Conservation (phyloP, 116 monocot genomes). For the Posidonia oceanica region DNA sequence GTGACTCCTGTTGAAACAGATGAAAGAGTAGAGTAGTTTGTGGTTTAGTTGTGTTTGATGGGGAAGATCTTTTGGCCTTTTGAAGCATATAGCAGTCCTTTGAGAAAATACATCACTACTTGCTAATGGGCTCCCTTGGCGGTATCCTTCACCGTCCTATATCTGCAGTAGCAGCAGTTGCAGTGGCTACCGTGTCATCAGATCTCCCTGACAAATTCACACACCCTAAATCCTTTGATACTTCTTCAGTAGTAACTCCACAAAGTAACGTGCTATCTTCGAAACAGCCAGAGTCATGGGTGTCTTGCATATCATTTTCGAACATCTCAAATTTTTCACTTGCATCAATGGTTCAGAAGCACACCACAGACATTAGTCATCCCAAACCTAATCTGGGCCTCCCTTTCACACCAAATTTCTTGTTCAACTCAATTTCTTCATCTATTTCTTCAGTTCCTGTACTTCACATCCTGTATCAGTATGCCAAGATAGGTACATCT, state of each 20-base stretch:
- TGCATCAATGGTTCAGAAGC: slow-evolving; percentile 2
- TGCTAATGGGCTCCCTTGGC: slow-evolving; percentile 51
- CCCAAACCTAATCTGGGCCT: neutral
- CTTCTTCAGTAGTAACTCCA: neutral
- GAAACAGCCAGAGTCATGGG: slow-evolving; percentile 9
- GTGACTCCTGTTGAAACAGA: neutral
- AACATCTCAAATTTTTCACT: slow-evolving; percentile 21
- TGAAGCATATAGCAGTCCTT: neutral
- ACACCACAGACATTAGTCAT: slow-evolving; percentile 1
- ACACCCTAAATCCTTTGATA: slow-evolving; percentile 15
- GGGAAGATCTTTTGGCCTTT: neutral
- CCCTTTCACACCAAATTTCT: slow-evolving; percentile 7
- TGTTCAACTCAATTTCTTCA: slow-evolving; percentile 14
- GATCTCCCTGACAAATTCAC: slow-evolving; percentile 59
- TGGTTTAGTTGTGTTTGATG: neutral
- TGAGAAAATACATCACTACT: neutral
- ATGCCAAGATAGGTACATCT: slow-evolving; percentile 45
- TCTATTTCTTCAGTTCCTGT: slow-evolving; percentile 23
- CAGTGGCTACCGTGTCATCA: slow-evolving; percentile 52
- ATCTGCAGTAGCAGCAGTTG: slow-evolving; percentile 55
- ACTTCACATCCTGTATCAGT: slow-evolving; percentile 41
- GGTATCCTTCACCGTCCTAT: slow-evolving; percentile 70
- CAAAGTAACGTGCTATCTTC: neutral
- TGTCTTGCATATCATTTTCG: slow-evolving; percentile 25
- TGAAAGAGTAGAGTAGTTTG: neutral